Evolutionary conservation across 2,329 filamentous ascomycete genomes (phyloP), one percentile per base, ranked within the genome.

Genomic region (Trichoderma koningiopsis): DNA sequence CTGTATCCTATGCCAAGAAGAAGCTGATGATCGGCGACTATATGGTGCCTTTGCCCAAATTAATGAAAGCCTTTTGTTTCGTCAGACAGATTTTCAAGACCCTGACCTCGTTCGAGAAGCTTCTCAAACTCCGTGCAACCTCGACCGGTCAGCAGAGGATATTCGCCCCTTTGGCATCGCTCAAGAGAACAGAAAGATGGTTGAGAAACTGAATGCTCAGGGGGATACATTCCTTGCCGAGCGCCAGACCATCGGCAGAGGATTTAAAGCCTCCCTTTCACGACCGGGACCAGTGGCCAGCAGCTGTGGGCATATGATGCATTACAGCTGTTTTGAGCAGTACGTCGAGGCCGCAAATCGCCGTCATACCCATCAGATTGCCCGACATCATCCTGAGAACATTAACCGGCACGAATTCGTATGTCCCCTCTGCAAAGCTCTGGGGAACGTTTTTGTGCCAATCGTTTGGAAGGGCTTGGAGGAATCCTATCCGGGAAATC

Each of bases 231-330:
- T 95, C 59, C 83, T 88, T 43, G 87, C 88, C 5, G 93, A 96
- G 78, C 88, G 92, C 60, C 92, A 97, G 79, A 90, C 90, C 6
- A 87, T 99, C 59, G 94, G 95, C 37, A 96, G 94, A 79, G 96
- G 96, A 0, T 99, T 97, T 76, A 91, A 93, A 3, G 85, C 89
- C 7, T 83, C 86, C 11, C 85, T 89, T 52, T 89, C 89, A 40
- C 85, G 86, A 33, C 84, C 87, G 22, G 96, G 94, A 0, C 92
- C 95, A 0, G 91, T 98, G 1, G 92, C 94, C 13, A 92, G 92
- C 43, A 93, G 95, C 11, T 99, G 96, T 79, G 96, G 96, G 3
- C 96, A 99, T 79, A 96, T 99, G 76, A 99, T 99, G 96, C 96
- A 99, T 79, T 98, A 92, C 78, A 89, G 88, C 73, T 99, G 96